Conservation (phyloP, 2,329 filamentous ascomycete species). For the Trichoderma citrinoviride region DNA sequence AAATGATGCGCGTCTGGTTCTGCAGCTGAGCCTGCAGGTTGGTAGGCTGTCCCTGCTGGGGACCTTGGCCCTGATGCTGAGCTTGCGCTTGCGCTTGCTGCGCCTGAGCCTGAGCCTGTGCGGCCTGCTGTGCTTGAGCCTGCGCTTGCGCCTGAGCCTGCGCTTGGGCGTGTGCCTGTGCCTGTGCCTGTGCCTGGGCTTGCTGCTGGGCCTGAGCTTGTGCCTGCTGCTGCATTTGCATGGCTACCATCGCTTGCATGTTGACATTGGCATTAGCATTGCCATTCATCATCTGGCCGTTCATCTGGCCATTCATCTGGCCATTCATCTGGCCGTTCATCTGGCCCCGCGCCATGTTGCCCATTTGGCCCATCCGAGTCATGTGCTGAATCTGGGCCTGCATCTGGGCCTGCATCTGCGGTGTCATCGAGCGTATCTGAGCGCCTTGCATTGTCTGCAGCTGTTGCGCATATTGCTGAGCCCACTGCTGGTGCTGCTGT, state of each 20-base stretch:
- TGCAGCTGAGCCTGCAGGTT: background rate
- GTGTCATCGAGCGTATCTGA: conserved; percentile 36
- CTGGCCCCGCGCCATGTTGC: conserved; percentile 40
- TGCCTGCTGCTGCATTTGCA: conserved; percentile 36
- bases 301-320: conserved; percentile 39
- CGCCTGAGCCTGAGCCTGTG: conserved; percentile 33
- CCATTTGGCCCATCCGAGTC: conserved; percentile 36
- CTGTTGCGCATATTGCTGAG: conserved; percentile 45
- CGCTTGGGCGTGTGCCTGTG: conserved; percentile 45
- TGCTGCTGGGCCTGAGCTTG: conserved; percentile 35
- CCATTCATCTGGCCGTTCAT: conserved; percentile 36
- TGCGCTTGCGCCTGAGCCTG: conserved; percentile 69
- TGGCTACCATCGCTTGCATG: conserved; percentile 41
- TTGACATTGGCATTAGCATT: conserved; percentile 30
- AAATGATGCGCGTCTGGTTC: conserved; percentile 39
- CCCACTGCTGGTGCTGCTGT: conserved; percentile 43
- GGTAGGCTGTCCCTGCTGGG: conserved; percentile 35
- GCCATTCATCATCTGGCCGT: conserved; percentile 37
- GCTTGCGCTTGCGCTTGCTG: conserved; percentile 35
- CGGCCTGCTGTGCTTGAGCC: conserved; percentile 32
- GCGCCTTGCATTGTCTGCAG: conserved; percentile 43
- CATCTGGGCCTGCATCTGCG: conserved; percentile 40
- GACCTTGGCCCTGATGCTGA: conserved; percentile 34
- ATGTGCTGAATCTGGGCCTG: conserved; percentile 40
- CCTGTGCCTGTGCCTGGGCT: conserved; percentile 57